Conservation (phyloP, 306 rosid genomes). For the Castanea mollissima region DNA sequence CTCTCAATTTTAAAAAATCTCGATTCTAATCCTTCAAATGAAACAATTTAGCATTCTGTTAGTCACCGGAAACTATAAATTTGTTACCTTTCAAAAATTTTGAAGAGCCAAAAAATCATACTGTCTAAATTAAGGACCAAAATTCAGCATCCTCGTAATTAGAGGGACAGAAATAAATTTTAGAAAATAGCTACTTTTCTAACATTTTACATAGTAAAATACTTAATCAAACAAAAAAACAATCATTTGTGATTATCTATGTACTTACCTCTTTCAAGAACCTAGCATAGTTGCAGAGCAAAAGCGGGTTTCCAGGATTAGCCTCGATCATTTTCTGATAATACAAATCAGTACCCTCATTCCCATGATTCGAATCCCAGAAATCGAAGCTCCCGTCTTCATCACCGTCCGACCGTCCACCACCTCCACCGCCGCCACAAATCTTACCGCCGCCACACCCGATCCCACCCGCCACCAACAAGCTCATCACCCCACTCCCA, state of each 20-base stretch:
- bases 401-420: conserved; percentile 51
- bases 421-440: conserved; percentile 37
- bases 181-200: neutral
- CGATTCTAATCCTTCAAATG: too few species aligned
- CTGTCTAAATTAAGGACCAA: too few species aligned
- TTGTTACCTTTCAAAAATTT: too few species aligned
- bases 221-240: neutral
- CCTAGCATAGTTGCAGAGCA: conserved; percentile 74
- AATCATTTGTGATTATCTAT: neutral
- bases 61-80: too few species aligned
- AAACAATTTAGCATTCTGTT: too few species aligned
- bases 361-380: conserved; percentile 56
- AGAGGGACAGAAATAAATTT: too few species aligned
- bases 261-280: conserved; percentile 73
- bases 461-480: conserved; percentile 47
- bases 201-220: neutral
- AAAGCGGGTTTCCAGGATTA: conserved; percentile 68
- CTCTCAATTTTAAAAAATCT: too few species aligned
- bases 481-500: conserved; percentile 16
- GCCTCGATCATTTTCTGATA: conserved; percentile 68
- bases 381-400: conserved; percentile 48
- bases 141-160: too few species aligned
- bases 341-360: conserved; percentile 47
- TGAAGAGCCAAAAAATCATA: too few species aligned
- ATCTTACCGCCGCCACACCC: conserved; percentile 36